A percentile compares a stretch with the other conserved stretches of the same genome.
Evolutionary conservation across 805 yeast species (phyloP).

Genomic region (Myxozyma neotropica): DNA sequence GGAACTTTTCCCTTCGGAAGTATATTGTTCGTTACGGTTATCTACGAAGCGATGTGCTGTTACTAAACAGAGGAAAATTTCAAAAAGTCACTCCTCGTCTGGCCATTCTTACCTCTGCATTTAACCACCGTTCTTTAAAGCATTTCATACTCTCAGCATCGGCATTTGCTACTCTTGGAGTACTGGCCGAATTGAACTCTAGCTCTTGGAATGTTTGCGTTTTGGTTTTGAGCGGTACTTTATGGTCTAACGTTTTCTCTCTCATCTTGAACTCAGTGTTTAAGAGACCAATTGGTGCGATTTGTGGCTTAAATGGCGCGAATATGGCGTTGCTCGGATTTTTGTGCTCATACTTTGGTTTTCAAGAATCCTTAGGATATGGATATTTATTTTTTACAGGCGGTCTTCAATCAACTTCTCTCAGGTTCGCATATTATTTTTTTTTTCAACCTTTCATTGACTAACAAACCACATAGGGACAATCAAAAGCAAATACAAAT

Average conservation of each 20-base stretch:
- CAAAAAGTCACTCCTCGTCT: neutral
- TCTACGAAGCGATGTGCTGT: neutral
- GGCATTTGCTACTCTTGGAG: neutral
- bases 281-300: slow-evolving; percentile 5
- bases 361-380: neutral
- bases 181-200: neutral
- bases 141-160: neutral
- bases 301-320: slow-evolving; percentile 7
- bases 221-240: neutral
- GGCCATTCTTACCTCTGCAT: slow-evolving; percentile 1
- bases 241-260: neutral
- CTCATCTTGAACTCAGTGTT: neutral
- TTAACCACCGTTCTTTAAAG: neutral
- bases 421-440: neutral
- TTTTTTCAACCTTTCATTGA: neutral
- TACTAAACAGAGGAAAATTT: neutral
- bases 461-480: neutral
- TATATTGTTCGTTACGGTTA: neutral
- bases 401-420: neutral
- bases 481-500: neutral
- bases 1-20: neutral
- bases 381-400: neutral
- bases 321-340: neutral
- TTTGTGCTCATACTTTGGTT: neutral
- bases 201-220: neutral